Conservation (phyloP, 2,329 filamentous ascomycete genomes). For the Fusarium sp. region DNA sequence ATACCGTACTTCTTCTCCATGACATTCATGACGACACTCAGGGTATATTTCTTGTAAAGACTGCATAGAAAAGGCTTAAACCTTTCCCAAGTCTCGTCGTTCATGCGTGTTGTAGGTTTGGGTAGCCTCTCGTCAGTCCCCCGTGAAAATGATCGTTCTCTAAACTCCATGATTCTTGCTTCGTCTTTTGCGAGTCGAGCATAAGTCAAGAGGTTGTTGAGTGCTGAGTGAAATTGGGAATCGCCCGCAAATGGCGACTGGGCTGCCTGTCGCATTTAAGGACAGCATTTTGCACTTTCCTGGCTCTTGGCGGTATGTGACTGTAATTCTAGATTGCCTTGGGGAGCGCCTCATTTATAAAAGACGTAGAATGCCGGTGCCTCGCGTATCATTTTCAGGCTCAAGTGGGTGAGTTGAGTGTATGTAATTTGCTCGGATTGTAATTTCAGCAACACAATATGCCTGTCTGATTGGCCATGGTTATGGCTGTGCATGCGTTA, state of each 20-base stretch:
- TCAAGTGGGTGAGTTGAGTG: neutral
- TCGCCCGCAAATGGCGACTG: neutral
- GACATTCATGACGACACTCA: conserved; percentile 31
- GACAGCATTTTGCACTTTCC: conserved; percentile 22
- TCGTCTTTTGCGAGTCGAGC: neutral
- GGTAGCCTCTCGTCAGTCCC: conserved; percentile 15
- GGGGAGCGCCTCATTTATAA: conserved; percentile 29
- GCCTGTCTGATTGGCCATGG: conserved; percentile 5
- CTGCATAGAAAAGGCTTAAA: conserved; percentile 33
- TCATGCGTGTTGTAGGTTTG: conserved; percentile 37
- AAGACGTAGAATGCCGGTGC: conserved; percentile 15
- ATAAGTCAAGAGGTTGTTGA: neutral
- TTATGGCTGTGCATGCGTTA: conserved; percentile 21
- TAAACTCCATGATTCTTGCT: conserved; percentile 15
- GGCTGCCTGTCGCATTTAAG: conserved; percentile 15
- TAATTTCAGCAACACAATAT: conserved; percentile 11
- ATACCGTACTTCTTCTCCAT: conserved; percentile 33
- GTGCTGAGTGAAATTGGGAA: neutral
- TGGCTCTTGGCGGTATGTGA: neutral
- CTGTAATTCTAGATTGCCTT: conserved; percentile 19
- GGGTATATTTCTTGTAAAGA: conserved; percentile 35
- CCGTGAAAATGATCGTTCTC: conserved; percentile 5
- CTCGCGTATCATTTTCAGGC: conserved; percentile 8
- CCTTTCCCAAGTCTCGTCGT: conserved; percentile 34
- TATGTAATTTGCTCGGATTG: conserved; percentile 15